Conservation (phyloP, 2,329 filamentous ascomycete species). For the Colletotrichum sp. region DNA sequence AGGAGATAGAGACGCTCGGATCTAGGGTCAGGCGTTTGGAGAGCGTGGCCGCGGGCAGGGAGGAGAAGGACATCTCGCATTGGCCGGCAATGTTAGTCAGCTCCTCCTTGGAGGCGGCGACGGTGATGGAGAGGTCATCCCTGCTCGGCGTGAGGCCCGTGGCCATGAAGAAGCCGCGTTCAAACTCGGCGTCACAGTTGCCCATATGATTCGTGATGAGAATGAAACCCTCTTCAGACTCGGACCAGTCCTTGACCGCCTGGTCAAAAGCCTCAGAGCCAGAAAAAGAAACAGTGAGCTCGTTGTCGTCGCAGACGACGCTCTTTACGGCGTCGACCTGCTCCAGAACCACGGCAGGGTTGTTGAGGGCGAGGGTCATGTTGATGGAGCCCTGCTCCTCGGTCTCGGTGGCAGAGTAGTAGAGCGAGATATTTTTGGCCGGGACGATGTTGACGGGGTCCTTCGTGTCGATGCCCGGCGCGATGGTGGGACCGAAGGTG, state of each 20-base stretch:
- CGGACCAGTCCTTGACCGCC: constrained; percentile 22
- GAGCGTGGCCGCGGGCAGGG: constrained; percentile 26
- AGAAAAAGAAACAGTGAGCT: constrained; percentile 23
- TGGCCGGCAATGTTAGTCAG: constrained; percentile 35
- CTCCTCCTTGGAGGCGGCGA: constrained; percentile 33
- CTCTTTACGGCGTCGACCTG: constrained; percentile 20
- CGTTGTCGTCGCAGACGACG: constrained; percentile 16
- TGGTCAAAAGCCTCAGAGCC: constrained; percentile 19
- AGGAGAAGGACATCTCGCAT: constrained; percentile 29
- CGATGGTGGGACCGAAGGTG: constrained; percentile 19
- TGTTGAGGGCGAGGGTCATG: constrained; percentile 24
- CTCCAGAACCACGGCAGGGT: constrained; percentile 27
- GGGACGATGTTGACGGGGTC: constrained; percentile 25
- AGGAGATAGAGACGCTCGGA: constrained; percentile 25
- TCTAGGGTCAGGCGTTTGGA: constrained; percentile 29
- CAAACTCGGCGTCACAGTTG: constrained; percentile 42
- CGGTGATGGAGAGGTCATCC: constrained; percentile 31
- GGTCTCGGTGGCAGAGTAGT: constrained; percentile 16
- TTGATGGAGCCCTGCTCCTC: constrained; percentile 23
- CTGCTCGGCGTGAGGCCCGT: constrained; percentile 30
- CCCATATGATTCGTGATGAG: constrained; percentile 48
- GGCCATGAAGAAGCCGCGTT: constrained; percentile 44
- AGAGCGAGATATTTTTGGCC: constrained; percentile 19
- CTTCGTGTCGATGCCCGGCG: constrained; percentile 8
- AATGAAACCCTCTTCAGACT: constrained; percentile 29